Base-by-base conservation (phyloP, 2,329 filamentous ascomycete genomes). In the Davidsoniella australis region DNA sequence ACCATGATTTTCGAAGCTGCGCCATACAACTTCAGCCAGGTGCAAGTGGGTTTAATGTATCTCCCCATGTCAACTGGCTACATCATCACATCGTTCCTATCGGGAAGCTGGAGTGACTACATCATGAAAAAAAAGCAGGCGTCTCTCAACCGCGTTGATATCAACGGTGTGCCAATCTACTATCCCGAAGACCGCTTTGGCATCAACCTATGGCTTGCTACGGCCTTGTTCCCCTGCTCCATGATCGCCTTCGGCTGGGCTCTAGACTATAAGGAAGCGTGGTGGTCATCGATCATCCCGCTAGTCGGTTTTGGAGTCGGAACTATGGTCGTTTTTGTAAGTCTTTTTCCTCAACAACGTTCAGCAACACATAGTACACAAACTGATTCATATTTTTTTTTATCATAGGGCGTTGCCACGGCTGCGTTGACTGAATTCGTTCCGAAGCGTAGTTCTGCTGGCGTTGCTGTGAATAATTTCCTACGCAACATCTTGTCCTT, bases 401-500 rank as follows among this genome's bases (percentile, higher is more conserved):
- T 17, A 8, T 5, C 17, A n/a, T 29, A 67, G 65, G 63, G 76
- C 45, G 72, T 77, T 56, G 70, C 76, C 0, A 87, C 83, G 0
- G 91, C 85, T 0, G 87, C 91, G 82, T 67, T 91, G 55, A 89
- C 85, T 0, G 85, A 91, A 59, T 87, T 89, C 59, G 80, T 89
- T 70, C 82, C 82, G 12, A 71, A 75, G 40, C 71, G 73, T 54
- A 80, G 79, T 45, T 82, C 78, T 3, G 75, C 75, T 9, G 84
- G 83, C 1, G 82, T 89, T 2, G 85, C 85, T 0, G 68, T 88
- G 41, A 88, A 89, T 62, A 89, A 89, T 60, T 85, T 89, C 58
- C 69, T 85, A 47, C 69, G 85, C 44, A 91, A 89, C 57, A 84
- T 87, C 38, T 79, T 87, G 57, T 78, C 75, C 45, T 87, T 81